Percentiles rank a stretch among this genome's conserved stretches.
Evolutionary conservation across 1,139 yeast species (phyloP).

Genomic region (Suhomyces wounanorum): DNA sequence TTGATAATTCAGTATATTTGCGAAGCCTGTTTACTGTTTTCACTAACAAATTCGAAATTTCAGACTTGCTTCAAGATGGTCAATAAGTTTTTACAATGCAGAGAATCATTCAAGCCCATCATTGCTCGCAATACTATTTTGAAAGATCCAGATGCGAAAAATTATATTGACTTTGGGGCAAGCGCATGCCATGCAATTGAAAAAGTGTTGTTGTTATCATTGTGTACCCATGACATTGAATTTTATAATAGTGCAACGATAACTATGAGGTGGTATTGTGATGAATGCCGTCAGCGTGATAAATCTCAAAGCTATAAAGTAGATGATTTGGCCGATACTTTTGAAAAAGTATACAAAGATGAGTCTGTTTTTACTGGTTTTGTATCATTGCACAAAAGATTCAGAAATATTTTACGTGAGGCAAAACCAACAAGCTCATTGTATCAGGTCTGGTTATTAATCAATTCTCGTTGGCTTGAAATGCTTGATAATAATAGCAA

Average conservation of each 20-base stretch:
- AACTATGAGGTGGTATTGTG: slow-evolving; percentile 48
- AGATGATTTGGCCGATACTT: slow-evolving; percentile 42
- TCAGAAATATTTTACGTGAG: slow-evolving; percentile 57
- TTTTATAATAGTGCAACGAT: slow-evolving; percentile 54
- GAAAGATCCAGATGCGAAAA: slow-evolving; percentile 21
- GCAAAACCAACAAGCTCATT: slow-evolving; percentile 62
- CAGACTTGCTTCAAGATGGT: slow-evolving; percentile 42
- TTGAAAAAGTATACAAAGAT: slow-evolving; percentile 54
- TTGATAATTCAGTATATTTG: slow-evolving; percentile 38
- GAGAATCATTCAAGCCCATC: slow-evolving; percentile 26
- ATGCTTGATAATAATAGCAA: slow-evolving; percentile 28
- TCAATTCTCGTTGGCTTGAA: slow-evolving; percentile 57
- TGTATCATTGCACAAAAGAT: slow-evolving; percentile 72
- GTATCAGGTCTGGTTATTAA: slow-evolving; percentile 60
- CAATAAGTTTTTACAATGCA: slow-evolving; percentile 30
- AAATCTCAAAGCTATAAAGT: slow-evolving; percentile 6
- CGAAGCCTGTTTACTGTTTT: slow-evolving; percentile 39
- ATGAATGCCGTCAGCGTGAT: slow-evolving; percentile 28
- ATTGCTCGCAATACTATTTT: slow-evolving; percentile 29
- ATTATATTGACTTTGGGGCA: slow-evolving; percentile 21
- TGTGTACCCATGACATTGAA: slow-evolving; percentile 61
- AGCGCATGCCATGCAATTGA: slow-evolving; percentile 38
- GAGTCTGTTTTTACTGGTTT: slow-evolving; percentile 68
- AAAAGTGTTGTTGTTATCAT: slow-evolving; percentile 48
- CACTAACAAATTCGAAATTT: slow-evolving; percentile 40